These are phyloP conservation scores for Thielaviopsis cerberus DNA, from an alignment of 2,329 filamentous ascomycete species.

Conservation along the genomic window DNA sequence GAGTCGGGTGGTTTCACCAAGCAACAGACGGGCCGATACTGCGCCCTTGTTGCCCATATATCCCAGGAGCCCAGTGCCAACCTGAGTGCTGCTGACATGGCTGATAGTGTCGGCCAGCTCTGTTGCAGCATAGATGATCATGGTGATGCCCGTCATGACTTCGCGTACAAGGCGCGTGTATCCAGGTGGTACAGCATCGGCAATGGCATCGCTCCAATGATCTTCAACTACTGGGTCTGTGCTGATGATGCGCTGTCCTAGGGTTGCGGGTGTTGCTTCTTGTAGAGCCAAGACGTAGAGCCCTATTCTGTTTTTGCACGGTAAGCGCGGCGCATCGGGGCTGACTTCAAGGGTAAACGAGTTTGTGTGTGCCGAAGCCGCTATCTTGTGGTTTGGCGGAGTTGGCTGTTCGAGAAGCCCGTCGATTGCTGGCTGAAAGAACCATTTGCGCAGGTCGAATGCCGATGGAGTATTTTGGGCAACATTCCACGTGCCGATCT, in stretches of 20 bases:
- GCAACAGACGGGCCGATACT: constrained; percentile 58
- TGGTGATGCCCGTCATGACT: constrained; percentile 68
- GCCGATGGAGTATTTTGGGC: constrained; percentile 70
- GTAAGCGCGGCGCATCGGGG: constrained; percentile 1
- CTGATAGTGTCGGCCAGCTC: constrained; percentile 55
- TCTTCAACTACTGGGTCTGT: constrained; percentile 51
- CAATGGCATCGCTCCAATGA: constrained; percentile 65
- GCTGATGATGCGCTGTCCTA: constrained; percentile 59
- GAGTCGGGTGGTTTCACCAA: constrained; percentile 76
- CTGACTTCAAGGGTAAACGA: constrained; percentile 9
- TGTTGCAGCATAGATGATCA: constrained; percentile 73
- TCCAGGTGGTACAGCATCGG: constrained; percentile 53
- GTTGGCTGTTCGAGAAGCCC: constrained; percentile 13
- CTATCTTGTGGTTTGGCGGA: constrained; percentile 1
- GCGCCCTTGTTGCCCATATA: constrained; percentile 96
- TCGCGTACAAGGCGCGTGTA: constrained; percentile 64
- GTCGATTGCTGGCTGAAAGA: constrained; percentile 34
- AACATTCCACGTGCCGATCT: constrained; percentile 91
- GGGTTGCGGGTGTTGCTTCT: constrained; percentile 74
- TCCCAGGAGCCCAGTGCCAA: constrained; percentile 78
- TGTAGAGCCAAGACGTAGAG: constrained; percentile 83
- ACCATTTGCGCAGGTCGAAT: constrained; percentile 77
- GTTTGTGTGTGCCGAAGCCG: constrained; percentile 1
- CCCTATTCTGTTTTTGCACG: constrained; percentile 32
- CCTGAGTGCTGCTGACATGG: constrained; percentile 61